Percentiles rank a stretch among this genome's conserved stretches.
phyloP scores from a whole-genome alignment of 108 stramenopile species.

The Cyclotella atomus region DNA sequence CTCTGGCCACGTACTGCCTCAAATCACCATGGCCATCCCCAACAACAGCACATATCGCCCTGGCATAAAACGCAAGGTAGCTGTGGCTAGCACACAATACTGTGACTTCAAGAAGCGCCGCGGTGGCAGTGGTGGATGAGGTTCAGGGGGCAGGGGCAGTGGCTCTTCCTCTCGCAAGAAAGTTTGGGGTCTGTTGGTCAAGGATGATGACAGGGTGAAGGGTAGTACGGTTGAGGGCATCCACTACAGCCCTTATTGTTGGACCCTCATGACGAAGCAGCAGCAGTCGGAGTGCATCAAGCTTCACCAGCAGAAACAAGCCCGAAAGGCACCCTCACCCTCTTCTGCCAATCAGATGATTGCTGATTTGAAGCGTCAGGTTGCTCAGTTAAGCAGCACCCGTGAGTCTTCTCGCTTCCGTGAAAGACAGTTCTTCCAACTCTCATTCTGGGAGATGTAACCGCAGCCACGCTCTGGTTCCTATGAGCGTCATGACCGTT shows the following conservation, averaged over 20 bases:
- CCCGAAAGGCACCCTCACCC: background rate
- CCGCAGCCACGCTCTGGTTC: no score
- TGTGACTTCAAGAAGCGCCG: background rate
- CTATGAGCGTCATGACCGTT: no score
- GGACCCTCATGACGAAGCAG: background rate
- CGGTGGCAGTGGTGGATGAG: background rate
- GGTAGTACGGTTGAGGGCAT: background rate
- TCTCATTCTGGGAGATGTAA: no score
- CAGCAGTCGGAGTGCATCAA: background rate
- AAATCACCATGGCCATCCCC: no score
- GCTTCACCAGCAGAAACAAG: background rate
- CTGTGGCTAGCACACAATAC: background rate
- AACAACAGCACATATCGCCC: no score
- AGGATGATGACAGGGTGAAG: background rate
- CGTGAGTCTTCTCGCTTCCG: no score
- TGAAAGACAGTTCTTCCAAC: no score
- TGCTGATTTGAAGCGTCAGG: no score
- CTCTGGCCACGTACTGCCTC: no score
- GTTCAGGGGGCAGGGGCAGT: background rate
- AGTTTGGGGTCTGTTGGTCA: background rate
- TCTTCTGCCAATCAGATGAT: background rate
- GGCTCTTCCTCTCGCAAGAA: background rate
- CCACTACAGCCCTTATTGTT: background rate
- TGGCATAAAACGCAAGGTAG: background rate
- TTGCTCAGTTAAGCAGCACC: no score